phyloP scores from a whole-genome alignment of 116 monocot genomes.

The Trichopus zeylanicus region DNA sequence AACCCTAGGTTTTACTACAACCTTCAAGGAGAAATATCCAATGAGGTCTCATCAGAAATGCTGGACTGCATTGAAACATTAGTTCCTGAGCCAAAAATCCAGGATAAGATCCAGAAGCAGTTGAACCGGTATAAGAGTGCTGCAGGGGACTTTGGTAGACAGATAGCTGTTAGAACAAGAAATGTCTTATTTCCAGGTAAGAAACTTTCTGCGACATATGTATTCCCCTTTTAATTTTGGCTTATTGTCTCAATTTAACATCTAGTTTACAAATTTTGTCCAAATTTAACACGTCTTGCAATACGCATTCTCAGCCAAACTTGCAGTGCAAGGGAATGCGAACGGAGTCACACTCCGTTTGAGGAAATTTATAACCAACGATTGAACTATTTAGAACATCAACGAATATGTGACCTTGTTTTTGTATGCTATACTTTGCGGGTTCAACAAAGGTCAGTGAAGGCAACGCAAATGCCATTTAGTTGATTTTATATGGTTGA shows the following conservation, averaged over 20 bases:
- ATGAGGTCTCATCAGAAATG: constrained; percentile 74
- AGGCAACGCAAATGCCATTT: no score
- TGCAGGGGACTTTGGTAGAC: constrained; percentile 78
- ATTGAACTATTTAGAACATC: constrained; percentile 75
- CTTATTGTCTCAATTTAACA: background rate
- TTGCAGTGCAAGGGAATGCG: constrained; percentile 74
- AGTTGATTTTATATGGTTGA: no score
- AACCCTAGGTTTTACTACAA: constrained; percentile 83
- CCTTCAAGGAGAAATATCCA: constrained; percentile 61
- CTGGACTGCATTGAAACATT: constrained; percentile 93
- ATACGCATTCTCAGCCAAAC: constrained; percentile 89
- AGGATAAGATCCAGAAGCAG: constrained; percentile 94
- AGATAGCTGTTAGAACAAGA: constrained; percentile 88
- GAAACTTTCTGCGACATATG: background rate
- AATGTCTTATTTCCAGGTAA: constrained; percentile 83
- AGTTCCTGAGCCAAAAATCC: constrained; percentile 71
- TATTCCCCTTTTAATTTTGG: background rate
- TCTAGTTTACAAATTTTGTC: constrained; percentile 30
- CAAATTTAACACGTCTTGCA: constrained; percentile 76
- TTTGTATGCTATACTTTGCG: constrained; percentile 84
- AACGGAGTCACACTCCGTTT: constrained; percentile 49
- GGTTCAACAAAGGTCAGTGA: constrained; percentile 84
- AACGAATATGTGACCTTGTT: constrained; percentile 61
- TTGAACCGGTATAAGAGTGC: constrained; percentile 60
- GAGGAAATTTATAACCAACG: constrained; percentile 70